Conservation (phyloP, 257 asterid species). For the Rubia yunnanensis region DNA sequence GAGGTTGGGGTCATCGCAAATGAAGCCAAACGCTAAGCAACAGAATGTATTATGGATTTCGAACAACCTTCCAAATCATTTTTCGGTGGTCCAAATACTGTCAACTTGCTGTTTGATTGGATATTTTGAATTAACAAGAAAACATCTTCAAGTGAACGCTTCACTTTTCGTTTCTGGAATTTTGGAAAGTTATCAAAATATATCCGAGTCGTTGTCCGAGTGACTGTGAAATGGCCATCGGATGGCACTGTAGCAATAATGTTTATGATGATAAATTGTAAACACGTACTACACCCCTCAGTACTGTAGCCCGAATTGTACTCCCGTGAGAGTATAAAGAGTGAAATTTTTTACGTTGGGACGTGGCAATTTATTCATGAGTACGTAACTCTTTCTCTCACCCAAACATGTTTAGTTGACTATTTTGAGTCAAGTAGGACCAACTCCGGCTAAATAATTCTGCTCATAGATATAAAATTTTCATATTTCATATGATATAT, state of each 20-base stretch:
- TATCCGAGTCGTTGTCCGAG: not conserved
- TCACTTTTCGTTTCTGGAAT: conserved; percentile 15
- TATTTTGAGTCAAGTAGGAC: too few relatives aligned
- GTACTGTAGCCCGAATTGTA: not conserved
- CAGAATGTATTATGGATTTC: conserved; percentile 11
- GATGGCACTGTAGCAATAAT: not conserved
- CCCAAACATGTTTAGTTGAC: too few relatives aligned
- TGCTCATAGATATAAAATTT: too few relatives aligned
- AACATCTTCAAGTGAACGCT: conserved; percentile 2
- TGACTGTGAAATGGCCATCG: not conserved
- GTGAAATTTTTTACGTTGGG: too few relatives aligned
- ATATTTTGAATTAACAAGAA: conserved; percentile 1
- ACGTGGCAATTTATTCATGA: too few relatives aligned
- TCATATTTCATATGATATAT: too few relatives aligned
- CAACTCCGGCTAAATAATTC: too few relatives aligned
- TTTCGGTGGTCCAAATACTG: conserved; percentile 27
- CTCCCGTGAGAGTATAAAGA: too few relatives aligned
- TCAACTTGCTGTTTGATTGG: conserved; percentile 5
- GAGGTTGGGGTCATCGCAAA: not conserved
- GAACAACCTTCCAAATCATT: conserved; percentile 21
- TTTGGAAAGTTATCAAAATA: not conserved
- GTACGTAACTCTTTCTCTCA: too few relatives aligned
- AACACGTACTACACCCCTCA: not conserved
- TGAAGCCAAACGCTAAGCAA: conserved; percentile 25
- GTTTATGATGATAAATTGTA: not conserved